Evolutionary conservation across 179 eudicot species (phyloP), one percentile per base, ranked within the genome.

Genomic region (Gypsophila paniculata): DNA sequence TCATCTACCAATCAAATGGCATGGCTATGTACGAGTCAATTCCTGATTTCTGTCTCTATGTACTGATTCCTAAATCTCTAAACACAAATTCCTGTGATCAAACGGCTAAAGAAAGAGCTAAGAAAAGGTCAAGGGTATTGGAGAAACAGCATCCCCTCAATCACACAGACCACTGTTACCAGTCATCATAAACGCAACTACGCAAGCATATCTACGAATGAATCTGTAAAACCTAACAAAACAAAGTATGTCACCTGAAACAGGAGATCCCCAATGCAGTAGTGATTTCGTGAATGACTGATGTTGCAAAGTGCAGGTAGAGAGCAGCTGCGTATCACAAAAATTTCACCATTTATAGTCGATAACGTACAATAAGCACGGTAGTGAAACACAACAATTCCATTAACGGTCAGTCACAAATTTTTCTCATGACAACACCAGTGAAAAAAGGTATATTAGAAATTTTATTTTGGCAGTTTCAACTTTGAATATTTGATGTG

Each of bases 271-370:
- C 99, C 54, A 95, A 82, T 32, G 99, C 99, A 48, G 95, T 69
- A 55, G 99, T 95, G 73, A 95, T 89, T 83, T 95, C 99, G 52
- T 92, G 91, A 72, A 89, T 85, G 74, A 95, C 96, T 61, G 98
- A 85, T 8, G 90, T 93, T 23, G 95, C 96, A 26, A 93, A 87
- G 78, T 93, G 96, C 78, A 93, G 78, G 85, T 93, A 93, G 62
- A 93, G 83, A 59, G 79, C 70, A 61, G 67, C 98, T 91, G 86
- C n/a, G 55, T 23, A 21, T 46, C 55, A 61, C 64, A 38, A 79
- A 59, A 71, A 42, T 29, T 29, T 29, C 34, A 29, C 34, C 34
- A 29, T 29, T 38, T 21, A 10, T 12, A 39, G 17, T 42, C 8
- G 38, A 25, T 7, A 29, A 61, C 42, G 17, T 61, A 61, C 19